Base-by-base conservation (phyloP, 2,329 filamentous ascomycete genomes). In the Botrytis aclada region DNA sequence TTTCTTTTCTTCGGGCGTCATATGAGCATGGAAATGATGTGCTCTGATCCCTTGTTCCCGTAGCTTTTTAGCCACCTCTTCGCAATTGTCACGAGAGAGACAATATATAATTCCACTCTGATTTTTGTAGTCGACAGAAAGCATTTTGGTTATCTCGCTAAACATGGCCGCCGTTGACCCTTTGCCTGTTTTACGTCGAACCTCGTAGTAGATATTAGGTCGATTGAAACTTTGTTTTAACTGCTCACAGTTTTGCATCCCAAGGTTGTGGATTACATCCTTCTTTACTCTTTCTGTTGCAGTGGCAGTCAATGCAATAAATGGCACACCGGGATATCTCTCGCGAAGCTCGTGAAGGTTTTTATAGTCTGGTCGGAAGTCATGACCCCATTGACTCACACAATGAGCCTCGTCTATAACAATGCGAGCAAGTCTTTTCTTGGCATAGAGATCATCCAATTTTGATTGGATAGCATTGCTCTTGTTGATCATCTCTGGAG, bases 401-500 rank as follows among this genome's bases (percentile, higher is more conserved):
- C 96, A 99, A 81, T 99, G 96, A n/a, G 96, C 96, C 83, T 99
- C 97, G 77, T 99, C 96, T 75, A 99, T 97, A 70, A 99, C 96
- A 66, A 99, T 89, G 39, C 96, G 90, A 25, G 97, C 95, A 70
- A 99, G 88, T 78, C 91, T 93, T 5, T 87, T 85, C 69, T 89
- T 89, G 22, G 83, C 82, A 81, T 97, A 88, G n/a, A 99, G 85
- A 3, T 84, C 85, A 69, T 88, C 83, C 75, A 99, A 86, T 4
- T 86, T 88, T 69, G 85, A 86, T 73, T 90, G 84, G 81, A 98
- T 92, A 3, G 84, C 84, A 60, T 86, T 81, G 80, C 91, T 99
- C 80, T 95, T 95, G 83, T 87, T 93, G 69, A 99, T 86, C 95
- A 98, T 98, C 83, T 99, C 96, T 0, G 96, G 96, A 0, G 96